These are phyloP conservation scores for Wickerhamiella cacticola DNA, from an alignment of 805 yeast genomes.

Conservation along the genomic window DNA sequence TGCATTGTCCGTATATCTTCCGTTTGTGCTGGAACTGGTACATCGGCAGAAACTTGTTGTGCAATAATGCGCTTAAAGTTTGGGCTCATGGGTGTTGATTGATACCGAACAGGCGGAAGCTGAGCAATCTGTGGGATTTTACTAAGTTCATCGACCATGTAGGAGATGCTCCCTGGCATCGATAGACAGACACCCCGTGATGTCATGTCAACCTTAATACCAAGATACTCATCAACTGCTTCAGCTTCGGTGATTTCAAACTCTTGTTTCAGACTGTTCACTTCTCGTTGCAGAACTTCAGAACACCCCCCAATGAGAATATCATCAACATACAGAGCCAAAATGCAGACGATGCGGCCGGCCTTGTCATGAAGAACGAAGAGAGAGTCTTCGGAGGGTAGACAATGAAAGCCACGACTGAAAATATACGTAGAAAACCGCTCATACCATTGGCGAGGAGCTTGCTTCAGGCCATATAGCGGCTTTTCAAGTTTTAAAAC, in stretches of 20 bases:
- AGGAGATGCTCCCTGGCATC: neutral
- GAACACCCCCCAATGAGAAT: neutral
- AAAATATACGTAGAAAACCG: neutral
- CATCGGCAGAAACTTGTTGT: neutral
- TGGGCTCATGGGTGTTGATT: neutral
- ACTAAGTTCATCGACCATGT: neutral
- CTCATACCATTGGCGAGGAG: neutral
- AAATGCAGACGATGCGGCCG: neutral
- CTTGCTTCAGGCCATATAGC: slow-evolving; percentile 3
- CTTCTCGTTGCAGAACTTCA: neutral
- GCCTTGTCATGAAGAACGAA: neutral
- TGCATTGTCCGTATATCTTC: neutral
- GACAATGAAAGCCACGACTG: neutral
- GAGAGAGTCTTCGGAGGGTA: neutral
- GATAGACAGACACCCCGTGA: neutral
- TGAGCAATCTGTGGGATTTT: neutral
- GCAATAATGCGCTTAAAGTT: neutral
- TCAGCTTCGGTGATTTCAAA: neutral
- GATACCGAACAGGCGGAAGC: too few relatives aligned
- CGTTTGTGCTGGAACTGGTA: neutral
- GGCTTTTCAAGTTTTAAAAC: neutral
- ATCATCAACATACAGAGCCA: neutral
- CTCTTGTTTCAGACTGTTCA: neutral
- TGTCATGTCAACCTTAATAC: neutral
- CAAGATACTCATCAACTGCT: neutral